phyloP scores from a whole-genome alignment of 495 filamentous ascomycete genomes.

The Cetradonia linearis region DNA sequence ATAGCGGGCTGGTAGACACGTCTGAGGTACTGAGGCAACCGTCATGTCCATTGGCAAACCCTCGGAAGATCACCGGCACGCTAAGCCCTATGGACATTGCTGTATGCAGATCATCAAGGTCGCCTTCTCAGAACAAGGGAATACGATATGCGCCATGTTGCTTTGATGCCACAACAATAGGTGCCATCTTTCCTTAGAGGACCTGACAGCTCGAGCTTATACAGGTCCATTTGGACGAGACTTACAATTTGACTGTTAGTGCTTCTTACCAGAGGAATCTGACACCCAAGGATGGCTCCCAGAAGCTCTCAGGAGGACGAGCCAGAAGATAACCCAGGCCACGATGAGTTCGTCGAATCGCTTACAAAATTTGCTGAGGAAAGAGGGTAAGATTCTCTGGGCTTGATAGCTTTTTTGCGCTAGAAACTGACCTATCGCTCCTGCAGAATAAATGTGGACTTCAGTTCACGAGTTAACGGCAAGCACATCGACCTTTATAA shows the following conservation, averaged over 20 bases:
- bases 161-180: not conserved
- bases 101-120: conserved; percentile 5
- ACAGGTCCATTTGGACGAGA: not conserved
- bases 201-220: not conserved
- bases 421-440: not conserved
- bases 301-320: conserved; percentile 7
- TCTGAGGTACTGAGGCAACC: too few species aligned
- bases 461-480: conserved; percentile 61
- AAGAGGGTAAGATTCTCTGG: conserved; percentile 21
- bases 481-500: conserved; percentile 60
- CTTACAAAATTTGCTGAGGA: conserved; percentile 17
- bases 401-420: conserved; percentile 17
- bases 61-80: not conserved
- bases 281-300: not conserved
- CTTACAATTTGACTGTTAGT: not conserved
- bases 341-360: conserved; percentile 10
- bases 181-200: not conserved
- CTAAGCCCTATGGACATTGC: not conserved
- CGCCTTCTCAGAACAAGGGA: conserved; percentile 2
- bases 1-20: too few species aligned
- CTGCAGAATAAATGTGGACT: conserved; percentile 53
- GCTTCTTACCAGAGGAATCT: not conserved
- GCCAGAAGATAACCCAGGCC: conserved; percentile 11
- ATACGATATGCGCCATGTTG: conserved; percentile 2
- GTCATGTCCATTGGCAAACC: not conserved